Evolutionary conservation across 352 stramenopile genomes (phyloP), one percentile per base, ranked within the genome.

Genomic region (Phytophthora rubi): DNA sequence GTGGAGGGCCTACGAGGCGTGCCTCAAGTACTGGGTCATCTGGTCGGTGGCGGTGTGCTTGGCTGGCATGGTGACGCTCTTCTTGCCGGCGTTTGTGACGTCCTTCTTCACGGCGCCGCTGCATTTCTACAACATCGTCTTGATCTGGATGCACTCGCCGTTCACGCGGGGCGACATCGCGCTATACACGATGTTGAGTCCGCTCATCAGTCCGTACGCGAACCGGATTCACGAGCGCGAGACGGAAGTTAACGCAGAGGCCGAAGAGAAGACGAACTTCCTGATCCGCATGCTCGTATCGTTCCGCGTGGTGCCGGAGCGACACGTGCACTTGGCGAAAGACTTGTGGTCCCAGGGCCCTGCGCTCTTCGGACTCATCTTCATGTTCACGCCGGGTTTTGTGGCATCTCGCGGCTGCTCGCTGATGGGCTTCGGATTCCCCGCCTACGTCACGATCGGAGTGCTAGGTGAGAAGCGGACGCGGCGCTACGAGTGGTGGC

Each of bases 401-500:
- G 78, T 96, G 18, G 93, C 89, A 3, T 86, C 79, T 13, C 83
- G 88, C 18, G 90, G 89, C n/a, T 90, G 83, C 28, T 71, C 80
- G 54, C 57, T 91, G 9, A 77, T 96, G 33, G 90, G 81, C 28
- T 92, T 96, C 53, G 90, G 88, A 10, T 95, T 95, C 65, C 90
- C 90, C 7, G 87, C 90, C 7, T 93, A 95, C 66, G 75, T 93
- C 49, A 90, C 75, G 12, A 93, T 96, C 62, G 85, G 85, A 61
- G 84, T 90, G 48, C 68, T 97, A 39, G 77, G 85, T 0, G 80
- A 96, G 63, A 92, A 93, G 68, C 76, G 76, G 6, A 88, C 84
- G 30, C 85, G 88, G 6, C 83, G 82, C 48, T 95, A 96, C 70
- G 89, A 97, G 70, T 96, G 88, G 84, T 97, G 89, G 89, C 81